Base-by-base conservation (phyloP, 495 filamentous ascomycete species). In the Letharia columbiana region DNA sequence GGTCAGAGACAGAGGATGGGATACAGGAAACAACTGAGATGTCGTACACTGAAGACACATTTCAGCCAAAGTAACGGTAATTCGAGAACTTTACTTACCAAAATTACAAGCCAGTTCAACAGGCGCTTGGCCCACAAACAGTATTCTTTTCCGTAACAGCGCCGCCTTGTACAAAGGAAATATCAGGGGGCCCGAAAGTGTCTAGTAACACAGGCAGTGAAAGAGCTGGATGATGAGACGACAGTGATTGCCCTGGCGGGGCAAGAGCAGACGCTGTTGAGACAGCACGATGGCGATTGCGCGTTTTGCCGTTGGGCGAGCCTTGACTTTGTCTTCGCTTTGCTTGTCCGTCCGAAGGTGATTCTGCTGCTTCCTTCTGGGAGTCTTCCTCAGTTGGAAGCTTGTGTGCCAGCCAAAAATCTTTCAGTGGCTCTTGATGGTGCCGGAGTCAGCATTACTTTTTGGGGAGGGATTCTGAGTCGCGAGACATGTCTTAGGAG, bases 141-240 rank as follows among this genome's bases (percentile, higher is more conserved):
- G 78, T 61, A 98, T 91, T 61, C 94, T 84, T 75, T 95, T 93
- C 50, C 94, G 86, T 60, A 95, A 75, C 42, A 98, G 75, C 3
- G 93, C 91, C n/a, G 91, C 92, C 69, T 92, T 84, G 67, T 96
- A 89, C 45, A 98, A 80, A 0, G 94, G 91, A 72, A 95, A 98
- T 28, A 97, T 82, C 58, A 98, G 77, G 0, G n/a, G 94, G 94
- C 0, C 94, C 94, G 73, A 97, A 95, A 13, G 82, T 84, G 63
- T 93, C 88, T 42, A 96, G 77, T 57, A 95, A 85, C 41, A 81
- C 79, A 2, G 86, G 81, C 61, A 98, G 82, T 47, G 91, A 93
- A 71, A 89, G 86, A 3, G 91, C 91, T 6, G 94, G 94, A 73
- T 98, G 94, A 67, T 83, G 88, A 33, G 87, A 83, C 12, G 89